A percentile compares a stretch with the other conserved stretches of the same genome.
These are phyloP conservation scores for Tolypocladium tropicale DNA, from an alignment of 2,329 filamentous ascomycete genomes.

Conservation along the genomic window DNA sequence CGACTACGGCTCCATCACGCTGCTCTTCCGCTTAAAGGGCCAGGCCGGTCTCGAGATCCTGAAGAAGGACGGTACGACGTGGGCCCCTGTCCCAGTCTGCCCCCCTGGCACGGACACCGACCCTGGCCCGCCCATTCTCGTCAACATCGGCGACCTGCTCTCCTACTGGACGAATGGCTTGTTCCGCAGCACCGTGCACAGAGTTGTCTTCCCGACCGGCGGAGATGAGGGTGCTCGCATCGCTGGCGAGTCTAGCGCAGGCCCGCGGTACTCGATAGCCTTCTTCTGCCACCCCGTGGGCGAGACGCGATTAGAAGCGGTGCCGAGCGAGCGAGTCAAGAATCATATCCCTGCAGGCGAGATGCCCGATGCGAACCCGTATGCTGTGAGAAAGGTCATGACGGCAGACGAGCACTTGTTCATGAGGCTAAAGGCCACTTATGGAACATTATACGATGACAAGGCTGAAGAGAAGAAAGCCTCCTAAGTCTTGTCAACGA, in stretches of 20 bases:
- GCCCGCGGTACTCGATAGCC: conserved; percentile 54
- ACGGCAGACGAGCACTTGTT: conserved; percentile 55
- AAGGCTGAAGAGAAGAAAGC: neutral
- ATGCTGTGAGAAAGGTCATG: conserved; percentile 43
- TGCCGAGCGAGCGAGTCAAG: conserved; percentile 49
- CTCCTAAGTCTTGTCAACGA: neutral
- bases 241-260: conserved; percentile 34
- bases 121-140: conserved; percentile 61
- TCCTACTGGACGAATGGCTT: conserved; percentile 88
- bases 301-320: conserved; percentile 39
- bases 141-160: conserved; percentile 63
- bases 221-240: conserved; percentile 11
- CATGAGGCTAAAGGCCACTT: conserved; percentile 50
- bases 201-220: conserved; percentile 59
- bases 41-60: conserved; percentile 83
- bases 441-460: conserved; percentile 42
- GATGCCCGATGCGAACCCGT: conserved; percentile 29
- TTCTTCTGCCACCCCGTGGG: conserved; percentile 59
- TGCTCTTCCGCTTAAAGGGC: conserved; percentile 77
- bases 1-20: conserved; percentile 65
- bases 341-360: conserved; percentile 24
- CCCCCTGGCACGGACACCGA: conserved; percentile 50
- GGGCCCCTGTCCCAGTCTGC: conserved; percentile 58
- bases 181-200: conserved; percentile 77
- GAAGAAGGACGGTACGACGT: conserved; percentile 35